Percentiles rank a stretch among this genome's conserved stretches.
These are phyloP conservation scores for Trichoderma atrobrunneum DNA, from an alignment of 2,329 filamentous ascomycete genomes.

Conservation along the genomic window DNA sequence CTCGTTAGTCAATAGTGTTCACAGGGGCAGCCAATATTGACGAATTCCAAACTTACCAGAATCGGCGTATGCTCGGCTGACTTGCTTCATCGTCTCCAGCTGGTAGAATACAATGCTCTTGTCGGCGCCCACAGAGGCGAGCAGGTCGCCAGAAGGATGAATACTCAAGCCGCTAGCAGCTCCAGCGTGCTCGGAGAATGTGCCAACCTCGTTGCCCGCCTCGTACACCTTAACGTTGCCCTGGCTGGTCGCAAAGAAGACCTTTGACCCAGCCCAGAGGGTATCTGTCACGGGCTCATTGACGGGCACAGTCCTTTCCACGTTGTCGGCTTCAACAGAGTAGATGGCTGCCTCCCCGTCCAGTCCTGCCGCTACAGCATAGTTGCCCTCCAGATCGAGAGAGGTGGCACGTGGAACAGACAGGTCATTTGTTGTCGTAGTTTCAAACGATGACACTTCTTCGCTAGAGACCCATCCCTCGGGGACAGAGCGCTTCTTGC, in stretches of 20 bases:
- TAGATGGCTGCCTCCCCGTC: conserved; percentile 74
- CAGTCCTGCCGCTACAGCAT: conserved; percentile 72
- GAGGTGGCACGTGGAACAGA: conserved; percentile 50
- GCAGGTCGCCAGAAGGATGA: conserved; percentile 77
- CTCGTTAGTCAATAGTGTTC: not conserved
- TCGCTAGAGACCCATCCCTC: conserved; percentile 80
- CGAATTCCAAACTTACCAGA: conserved; percentile 58
- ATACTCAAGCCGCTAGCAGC: conserved; percentile 72
- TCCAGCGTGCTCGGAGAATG: conserved; percentile 79
- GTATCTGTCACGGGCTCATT: conserved; percentile 65
- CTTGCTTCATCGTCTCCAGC: conserved; percentile 61
- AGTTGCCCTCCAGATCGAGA: conserved; percentile 53
- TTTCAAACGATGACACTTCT: conserved; percentile 54
- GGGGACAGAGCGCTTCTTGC: conserved; percentile 85
- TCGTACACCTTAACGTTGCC: conserved; percentile 80
- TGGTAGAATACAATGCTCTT: conserved; percentile 94
- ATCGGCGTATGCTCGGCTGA: conserved; percentile 77
- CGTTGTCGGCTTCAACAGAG: conserved; percentile 64
- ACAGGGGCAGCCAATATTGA: not conserved
- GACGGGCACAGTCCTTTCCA: conserved; percentile 65
- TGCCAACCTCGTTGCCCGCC: conserved; percentile 63
- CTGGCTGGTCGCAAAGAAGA: conserved; percentile 70
- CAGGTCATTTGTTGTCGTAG: conserved; percentile 44
- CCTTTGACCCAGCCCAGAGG: conserved; percentile 63
- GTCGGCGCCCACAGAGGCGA: conserved; percentile 85